Percentiles rank a stretch among this genome's conserved stretches.
phyloP scores from a whole-genome alignment of 192 early-diverging fungal genomes.

The Dissophora ornata region DNA sequence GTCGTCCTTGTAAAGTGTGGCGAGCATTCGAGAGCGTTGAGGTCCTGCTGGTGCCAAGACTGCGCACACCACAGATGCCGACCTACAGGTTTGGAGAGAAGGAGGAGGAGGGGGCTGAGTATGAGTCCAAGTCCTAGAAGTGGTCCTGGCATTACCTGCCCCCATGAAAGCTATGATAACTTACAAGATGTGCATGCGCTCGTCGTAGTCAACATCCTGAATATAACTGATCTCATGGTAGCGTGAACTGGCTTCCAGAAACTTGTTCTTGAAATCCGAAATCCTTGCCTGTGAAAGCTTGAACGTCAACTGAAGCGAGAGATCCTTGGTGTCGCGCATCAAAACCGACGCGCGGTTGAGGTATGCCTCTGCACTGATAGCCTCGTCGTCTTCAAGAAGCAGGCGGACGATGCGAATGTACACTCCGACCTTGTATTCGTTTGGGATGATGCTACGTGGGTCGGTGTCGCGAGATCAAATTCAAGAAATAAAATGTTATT shows the following conservation, averaged over 20 bases:
- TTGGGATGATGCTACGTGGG: conserved; percentile 64
- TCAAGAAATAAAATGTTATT: too few species aligned
- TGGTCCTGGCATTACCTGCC: too few species aligned
- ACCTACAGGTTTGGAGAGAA: conserved; percentile 44
- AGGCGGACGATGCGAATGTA: conserved; percentile 90
- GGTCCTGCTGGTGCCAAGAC: conserved; percentile 93
- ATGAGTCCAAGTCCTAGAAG: too few species aligned
- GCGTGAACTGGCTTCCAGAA: conserved; percentile 85
- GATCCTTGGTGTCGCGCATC: conserved; percentile 65
- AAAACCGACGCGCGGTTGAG: conserved; percentile 86
- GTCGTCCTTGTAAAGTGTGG: conserved; percentile 93
- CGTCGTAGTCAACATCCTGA: conserved; percentile 66
- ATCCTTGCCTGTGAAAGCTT: conserved; percentile 86
- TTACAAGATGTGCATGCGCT: conserved; percentile 68
- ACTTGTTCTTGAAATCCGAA: conserved; percentile 85
- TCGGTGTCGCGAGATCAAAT: background rate
- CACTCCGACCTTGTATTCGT: conserved; percentile 79
- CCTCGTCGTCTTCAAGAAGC: conserved; percentile 87
- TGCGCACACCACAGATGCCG: conserved; percentile 88
- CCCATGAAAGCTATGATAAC: conserved; percentile 16
- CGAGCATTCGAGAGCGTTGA: conserved; percentile 85
- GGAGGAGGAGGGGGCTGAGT: too few species aligned
- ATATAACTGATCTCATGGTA: conserved; percentile 90
- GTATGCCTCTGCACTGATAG: conserved; percentile 81
- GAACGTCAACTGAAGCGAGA: conserved; percentile 70